These are phyloP conservation scores for Sporisorium graminicola DNA, from an alignment of 1,284 basidiomycete genomes.

Conservation along the genomic window DNA sequence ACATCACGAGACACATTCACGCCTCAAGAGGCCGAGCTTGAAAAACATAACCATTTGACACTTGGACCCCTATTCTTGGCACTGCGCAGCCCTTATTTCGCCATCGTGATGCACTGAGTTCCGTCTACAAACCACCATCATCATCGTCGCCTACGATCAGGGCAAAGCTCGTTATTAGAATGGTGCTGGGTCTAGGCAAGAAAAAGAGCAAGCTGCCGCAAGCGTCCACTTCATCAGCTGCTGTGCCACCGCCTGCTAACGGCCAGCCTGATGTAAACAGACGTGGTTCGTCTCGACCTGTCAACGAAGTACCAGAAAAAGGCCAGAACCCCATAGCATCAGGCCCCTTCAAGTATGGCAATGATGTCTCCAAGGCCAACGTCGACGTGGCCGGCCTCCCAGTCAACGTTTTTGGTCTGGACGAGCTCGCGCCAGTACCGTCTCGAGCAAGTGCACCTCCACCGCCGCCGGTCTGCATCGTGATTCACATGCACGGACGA, in stretches of 20 bases:
- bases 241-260: conserved; percentile 1
- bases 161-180: too few species aligned
- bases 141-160: too few species aligned
- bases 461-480: conserved; percentile 59
- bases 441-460: conserved; percentile 48
- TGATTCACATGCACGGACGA: conserved; percentile 66
- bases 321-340: neutral
- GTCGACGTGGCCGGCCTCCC: conserved; percentile 64
- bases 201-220: conserved; percentile 35
- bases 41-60: neutral
- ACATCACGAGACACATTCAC: neutral
- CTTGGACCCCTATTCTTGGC: conserved; percentile 13
- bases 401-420: conserved; percentile 62
- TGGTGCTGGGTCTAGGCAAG: conserved; percentile 44
- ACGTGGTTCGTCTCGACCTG: conserved; percentile 15
- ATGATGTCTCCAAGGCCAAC: conserved; percentile 31
- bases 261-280: conserved; percentile 2
- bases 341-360: conserved; percentile 34
- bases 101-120: too few species aligned
- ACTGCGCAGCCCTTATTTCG: neutral
- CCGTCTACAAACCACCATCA: neutral
- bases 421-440: conserved; percentile 54
- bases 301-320: neutral
- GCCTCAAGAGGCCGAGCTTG: neutral
- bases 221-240: conserved; percentile 7